These are phyloP conservation scores for Schwanniomyces yamadae DNA, from an alignment of 805 yeast species.

Conservation along the genomic window DNA sequence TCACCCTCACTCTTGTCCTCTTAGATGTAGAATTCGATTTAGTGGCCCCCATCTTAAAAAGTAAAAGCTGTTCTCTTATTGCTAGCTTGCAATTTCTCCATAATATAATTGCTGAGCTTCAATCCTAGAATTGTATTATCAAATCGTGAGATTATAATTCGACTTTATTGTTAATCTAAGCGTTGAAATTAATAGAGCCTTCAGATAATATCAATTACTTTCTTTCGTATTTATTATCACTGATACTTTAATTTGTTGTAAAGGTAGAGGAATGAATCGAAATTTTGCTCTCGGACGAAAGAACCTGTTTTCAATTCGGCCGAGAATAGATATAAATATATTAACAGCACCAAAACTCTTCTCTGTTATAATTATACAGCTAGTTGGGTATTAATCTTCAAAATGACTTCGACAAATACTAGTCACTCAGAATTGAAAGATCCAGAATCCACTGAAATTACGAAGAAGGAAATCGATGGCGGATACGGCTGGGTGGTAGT, in stretches of 20 bases:
- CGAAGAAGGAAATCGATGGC: conserved; percentile 46
- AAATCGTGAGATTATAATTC: background rate
- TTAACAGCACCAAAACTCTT: background rate
- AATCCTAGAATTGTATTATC: background rate
- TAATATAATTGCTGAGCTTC: background rate
- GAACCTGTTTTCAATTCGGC: background rate
- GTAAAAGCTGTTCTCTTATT: no score
- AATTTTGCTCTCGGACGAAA: no score
- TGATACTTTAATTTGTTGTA: no score
- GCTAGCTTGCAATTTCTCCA: background rate
- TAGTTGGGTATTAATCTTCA: background rate
- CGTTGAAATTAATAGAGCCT: background rate
- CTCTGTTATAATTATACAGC: background rate
- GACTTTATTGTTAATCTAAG: background rate
- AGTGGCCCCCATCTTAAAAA: no score
- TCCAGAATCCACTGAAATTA: background rate
- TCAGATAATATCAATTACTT: no score
- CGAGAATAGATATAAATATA: background rate
- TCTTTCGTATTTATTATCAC: no score
- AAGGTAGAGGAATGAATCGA: no score
- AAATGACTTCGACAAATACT: background rate
- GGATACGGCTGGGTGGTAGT: conserved; percentile 64
- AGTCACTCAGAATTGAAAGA: background rate
- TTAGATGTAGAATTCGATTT: background rate
- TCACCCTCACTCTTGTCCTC: conserved; percentile 36